Evolutionary conservation across 345 rosid species (phyloP).

Genomic region (Streptanthus diversifolius): DNA sequence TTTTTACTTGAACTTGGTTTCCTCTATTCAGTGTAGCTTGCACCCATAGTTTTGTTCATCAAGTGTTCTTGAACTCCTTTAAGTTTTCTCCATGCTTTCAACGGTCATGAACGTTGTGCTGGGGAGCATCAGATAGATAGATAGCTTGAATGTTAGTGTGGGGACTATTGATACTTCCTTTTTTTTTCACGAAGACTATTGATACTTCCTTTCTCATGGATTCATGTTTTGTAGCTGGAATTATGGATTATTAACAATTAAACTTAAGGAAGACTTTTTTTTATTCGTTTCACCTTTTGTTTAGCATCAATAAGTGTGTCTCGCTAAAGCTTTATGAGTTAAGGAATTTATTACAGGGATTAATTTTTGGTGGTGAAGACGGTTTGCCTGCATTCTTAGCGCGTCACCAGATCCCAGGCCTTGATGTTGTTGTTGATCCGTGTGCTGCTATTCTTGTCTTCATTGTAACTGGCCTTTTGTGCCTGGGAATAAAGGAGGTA

Average conservation of each 20-base stretch:
- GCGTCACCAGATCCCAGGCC: conserved; percentile 79
- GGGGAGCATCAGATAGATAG: neutral
- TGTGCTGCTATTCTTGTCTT: conserved; percentile 81
- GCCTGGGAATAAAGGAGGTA: conserved; percentile 98
- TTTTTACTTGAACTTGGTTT: neutral
- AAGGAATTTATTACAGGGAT: conserved; percentile 43
- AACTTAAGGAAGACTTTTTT: neutral
- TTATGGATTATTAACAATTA: neutral
- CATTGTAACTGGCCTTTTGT: conserved; percentile 81
- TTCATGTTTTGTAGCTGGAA: neutral
- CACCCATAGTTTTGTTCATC: neutral
- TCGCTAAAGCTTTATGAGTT: conserved; percentile 6
- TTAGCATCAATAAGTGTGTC: neutral
- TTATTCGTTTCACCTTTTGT: neutral
- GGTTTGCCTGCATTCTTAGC: conserved; percentile 72
- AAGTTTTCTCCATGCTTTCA: neutral
- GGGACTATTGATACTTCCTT: neutral
- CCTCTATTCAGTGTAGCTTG: neutral
- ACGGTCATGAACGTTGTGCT: too few relatives aligned
- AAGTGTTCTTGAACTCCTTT: neutral
- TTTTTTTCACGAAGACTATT: neutral
- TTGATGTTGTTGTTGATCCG: conserved; percentile 84
- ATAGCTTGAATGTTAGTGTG: neutral
- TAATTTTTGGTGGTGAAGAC: conserved; percentile 82
- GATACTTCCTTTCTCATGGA: neutral